Evolutionary conservation across 805 yeast genomes (phyloP).

Genomic region (Cyberlindnera maritima): DNA sequence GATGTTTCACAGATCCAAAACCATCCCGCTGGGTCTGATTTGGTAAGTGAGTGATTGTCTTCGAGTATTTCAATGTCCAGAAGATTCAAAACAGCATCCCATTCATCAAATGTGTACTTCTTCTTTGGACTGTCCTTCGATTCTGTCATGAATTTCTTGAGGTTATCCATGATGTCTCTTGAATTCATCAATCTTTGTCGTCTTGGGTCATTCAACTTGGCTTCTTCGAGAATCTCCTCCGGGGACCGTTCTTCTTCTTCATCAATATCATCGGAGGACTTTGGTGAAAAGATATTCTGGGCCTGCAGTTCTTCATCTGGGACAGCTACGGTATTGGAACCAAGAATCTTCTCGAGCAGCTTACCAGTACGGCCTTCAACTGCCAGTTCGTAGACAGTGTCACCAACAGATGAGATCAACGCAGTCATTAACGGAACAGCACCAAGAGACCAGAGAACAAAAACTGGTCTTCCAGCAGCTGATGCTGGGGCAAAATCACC

Average conservation of each 20-base stretch:
- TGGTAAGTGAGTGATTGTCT: neutral
- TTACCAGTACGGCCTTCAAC: constrained; percentile 17
- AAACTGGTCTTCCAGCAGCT: constrained; percentile 67
- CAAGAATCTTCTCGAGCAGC: constrained; percentile 9
- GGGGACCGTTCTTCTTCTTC: constrained; percentile 14
- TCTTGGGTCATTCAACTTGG: constrained; percentile 1
- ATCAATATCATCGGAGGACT: constrained; percentile 8
- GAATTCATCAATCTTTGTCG: constrained; percentile 3
- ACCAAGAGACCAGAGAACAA: constrained; percentile 74
- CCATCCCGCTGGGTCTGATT: constrained; percentile 16
- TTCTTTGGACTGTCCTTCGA: constrained; percentile 26
- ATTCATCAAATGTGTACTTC: constrained; percentile 48
- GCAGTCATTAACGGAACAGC: constrained; percentile 90
- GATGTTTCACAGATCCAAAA: constrained; percentile 68
- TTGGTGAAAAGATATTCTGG: neutral
- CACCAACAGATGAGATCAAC: constrained; percentile 70
- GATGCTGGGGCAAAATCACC: constrained; percentile 69
- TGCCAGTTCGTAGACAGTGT: constrained; percentile 41
- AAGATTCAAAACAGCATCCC: constrained; percentile 41
- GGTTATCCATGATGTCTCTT: constrained; percentile 21
- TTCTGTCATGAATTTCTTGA: constrained; percentile 16
- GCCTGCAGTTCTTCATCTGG: constrained; percentile 2
- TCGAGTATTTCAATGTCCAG: constrained; percentile 31
- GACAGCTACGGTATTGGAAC: neutral
- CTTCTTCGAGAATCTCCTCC: constrained; percentile 16